Conservation (phyloP, 1,284 basidiomycete genomes). For the Chondrostereum purpureum region DNA sequence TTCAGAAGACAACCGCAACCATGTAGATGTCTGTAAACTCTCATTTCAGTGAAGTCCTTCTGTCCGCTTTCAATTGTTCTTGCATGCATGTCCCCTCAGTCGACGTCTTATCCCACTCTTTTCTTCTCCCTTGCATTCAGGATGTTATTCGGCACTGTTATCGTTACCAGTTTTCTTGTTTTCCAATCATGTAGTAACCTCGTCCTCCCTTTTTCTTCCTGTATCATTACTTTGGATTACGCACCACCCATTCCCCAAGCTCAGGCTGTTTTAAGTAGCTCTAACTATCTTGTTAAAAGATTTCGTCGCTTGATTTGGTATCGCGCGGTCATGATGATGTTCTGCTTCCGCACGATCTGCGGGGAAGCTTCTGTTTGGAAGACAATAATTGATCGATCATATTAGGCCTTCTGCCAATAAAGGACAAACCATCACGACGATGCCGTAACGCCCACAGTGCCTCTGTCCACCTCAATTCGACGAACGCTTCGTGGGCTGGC, state of each 20-base stretch:
- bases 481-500: too few relatives aligned
- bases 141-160: background rate
- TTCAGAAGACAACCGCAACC: slow-evolving; percentile 52
- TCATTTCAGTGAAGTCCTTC: background rate
- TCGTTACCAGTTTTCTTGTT: background rate
- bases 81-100: background rate
- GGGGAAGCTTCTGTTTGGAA: too few relatives aligned
- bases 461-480: too few relatives aligned
- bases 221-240: too few relatives aligned
- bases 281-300: too few relatives aligned
- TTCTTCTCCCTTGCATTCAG: background rate
- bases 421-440: too few relatives aligned
- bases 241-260: too few relatives aligned
- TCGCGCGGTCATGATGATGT: background rate
- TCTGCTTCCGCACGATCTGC: too few relatives aligned
- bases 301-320: background rate
- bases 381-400: too few relatives aligned
- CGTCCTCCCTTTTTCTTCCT: background rate
- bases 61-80: background rate
- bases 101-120: background rate
- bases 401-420: too few relatives aligned
- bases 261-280: too few relatives aligned
- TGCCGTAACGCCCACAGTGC: too few relatives aligned
- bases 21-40: slow-evolving; percentile 26
- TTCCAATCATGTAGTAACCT: background rate